phyloP scores from a whole-genome alignment of 768 basidiomycete genomes.

The Crepidotus variabilis region DNA sequence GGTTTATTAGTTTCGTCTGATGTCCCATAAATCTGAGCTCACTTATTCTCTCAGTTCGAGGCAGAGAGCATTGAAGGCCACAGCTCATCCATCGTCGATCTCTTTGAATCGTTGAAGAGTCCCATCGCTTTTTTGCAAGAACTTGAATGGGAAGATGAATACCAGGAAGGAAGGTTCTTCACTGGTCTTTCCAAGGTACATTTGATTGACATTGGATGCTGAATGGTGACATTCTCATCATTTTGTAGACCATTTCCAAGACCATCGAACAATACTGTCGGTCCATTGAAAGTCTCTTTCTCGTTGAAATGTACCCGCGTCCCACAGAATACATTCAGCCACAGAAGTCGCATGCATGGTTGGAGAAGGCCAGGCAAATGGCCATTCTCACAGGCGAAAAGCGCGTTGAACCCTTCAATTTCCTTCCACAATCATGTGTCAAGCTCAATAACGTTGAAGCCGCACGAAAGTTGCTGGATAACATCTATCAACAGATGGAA shows the following conservation, averaged over 20 bases:
- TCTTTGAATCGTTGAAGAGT: conserved; percentile 91
- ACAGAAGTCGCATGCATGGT: conserved; percentile 84
- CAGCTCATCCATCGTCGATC: conserved; percentile 95
- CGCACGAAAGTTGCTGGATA: conserved; percentile 85
- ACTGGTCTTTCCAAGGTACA: conserved; percentile 82
- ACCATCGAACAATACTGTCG: conserved; percentile 91
- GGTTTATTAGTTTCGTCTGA: conserved; percentile 34
- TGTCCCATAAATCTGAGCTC: not conserved
- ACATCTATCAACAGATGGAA: conserved; percentile 89
- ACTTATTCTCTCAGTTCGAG: conserved; percentile 53
- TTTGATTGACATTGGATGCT: not conserved
- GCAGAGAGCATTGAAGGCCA: conserved; percentile 77
- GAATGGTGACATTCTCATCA: not conserved
- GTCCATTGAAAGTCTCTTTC: conserved; percentile 83
- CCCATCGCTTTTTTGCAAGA: conserved; percentile 87
- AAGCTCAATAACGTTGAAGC: conserved; percentile 98
- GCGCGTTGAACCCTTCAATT: conserved; percentile 93
- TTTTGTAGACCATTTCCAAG: conserved; percentile 77
- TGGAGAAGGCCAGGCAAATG: conserved; percentile 81
- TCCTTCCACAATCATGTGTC: conserved; percentile 90
- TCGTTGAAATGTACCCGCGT: conserved; percentile 93
- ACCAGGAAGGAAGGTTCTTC: conserved; percentile 86
- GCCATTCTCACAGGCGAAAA: conserved; percentile 71
- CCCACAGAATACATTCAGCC: conserved; percentile 76
- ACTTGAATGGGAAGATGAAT: conserved; percentile 89